Evolutionary conservation across 169 alveolate species (phyloP).

Genomic region (Cryptosporidium sp.): DNA sequence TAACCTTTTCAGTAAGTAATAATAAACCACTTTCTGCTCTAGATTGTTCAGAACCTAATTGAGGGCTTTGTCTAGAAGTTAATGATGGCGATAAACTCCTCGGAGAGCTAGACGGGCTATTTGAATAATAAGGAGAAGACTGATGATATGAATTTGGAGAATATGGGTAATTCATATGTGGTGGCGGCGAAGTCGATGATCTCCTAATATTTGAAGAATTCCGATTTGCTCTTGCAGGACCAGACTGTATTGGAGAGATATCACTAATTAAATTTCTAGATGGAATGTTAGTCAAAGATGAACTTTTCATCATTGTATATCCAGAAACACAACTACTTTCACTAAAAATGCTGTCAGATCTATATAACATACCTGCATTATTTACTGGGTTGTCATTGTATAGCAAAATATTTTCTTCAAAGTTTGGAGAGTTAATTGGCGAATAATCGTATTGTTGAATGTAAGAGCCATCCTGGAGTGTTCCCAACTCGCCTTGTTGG

Average conservation of each 20-base stretch:
- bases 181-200: slow-evolving; percentile 53
- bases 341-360: slow-evolving; percentile 63
- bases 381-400: slow-evolving; percentile 15
- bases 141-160: slow-evolving; percentile 57
- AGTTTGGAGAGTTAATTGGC: slow-evolving; percentile 20
- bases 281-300: slow-evolving; percentile 2
- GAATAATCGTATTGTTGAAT: slow-evolving; percentile 48
- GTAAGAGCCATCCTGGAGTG: slow-evolving; percentile 13
- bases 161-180: slow-evolving; percentile 19
- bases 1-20: slow-evolving; percentile 66
- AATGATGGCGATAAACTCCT: slow-evolving; percentile 47
- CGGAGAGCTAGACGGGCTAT: slow-evolving; percentile 47
- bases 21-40: slow-evolving; percentile 72
- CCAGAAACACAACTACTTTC: slow-evolving; percentile 31
- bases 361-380: slow-evolving; percentile 13
- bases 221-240: slow-evolving; percentile 10
- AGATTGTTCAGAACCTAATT: slow-evolving; percentile 37
- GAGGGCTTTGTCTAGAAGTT: slow-evolving; percentile 57
- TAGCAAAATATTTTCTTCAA: slow-evolving; percentile 19
- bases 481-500: slow-evolving; percentile 34
- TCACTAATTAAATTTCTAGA: slow-evolving; percentile 1
- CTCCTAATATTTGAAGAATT: slow-evolving; percentile 29
- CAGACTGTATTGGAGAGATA: not conserved
- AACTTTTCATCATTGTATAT: slow-evolving; percentile 39
- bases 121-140: slow-evolving; percentile 51